These are phyloP conservation scores for Lentinus polychrous DNA, from an alignment of 1,284 basidiomycete species.

Conservation along the genomic window DNA sequence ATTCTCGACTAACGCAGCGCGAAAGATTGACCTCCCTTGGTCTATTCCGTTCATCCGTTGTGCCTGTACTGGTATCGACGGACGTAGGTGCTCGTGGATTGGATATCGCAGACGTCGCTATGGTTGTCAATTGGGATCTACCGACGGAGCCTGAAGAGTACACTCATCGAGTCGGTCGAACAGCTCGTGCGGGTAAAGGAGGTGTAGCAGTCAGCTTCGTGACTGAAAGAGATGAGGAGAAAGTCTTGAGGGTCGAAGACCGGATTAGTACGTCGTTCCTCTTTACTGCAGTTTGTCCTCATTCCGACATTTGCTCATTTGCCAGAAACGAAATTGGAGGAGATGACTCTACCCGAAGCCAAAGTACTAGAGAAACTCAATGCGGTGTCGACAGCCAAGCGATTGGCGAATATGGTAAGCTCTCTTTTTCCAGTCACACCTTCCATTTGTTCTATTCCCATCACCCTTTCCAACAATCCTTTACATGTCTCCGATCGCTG, in stretches of 20 bases:
- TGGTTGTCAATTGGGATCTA: conserved; percentile 97
- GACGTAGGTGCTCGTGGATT: conserved; percentile 93
- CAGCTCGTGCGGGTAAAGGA: conserved; percentile 87
- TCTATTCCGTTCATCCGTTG: conserved; percentile 82
- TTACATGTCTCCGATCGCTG: neutral
- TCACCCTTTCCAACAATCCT: neutral
- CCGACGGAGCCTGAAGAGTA: conserved; percentile 74
- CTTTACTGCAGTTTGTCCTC: too few species aligned
- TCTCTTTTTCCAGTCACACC: neutral
- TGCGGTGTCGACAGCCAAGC: conserved; percentile 84
- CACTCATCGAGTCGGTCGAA: conserved; percentile 81
- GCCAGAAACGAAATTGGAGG: conserved; percentile 66
- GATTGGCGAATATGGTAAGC: conserved; percentile 88
- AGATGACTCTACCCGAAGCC: conserved; percentile 74
- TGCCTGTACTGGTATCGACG: conserved; percentile 90
- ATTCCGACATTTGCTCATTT: neutral
- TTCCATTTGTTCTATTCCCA: neutral
- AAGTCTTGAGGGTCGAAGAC: conserved; percentile 79
- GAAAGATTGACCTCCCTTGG: conserved; percentile 81
- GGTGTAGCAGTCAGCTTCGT: conserved; percentile 93
- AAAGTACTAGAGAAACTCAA: conserved; percentile 86
- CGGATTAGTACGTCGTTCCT: conserved; percentile 65
- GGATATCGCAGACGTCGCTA: conserved; percentile 92
- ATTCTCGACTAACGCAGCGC: conserved; percentile 89
- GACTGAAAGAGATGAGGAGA: conserved; percentile 88